Evolutionary conservation across 768 basidiomycete species (phyloP).

Genomic region (Coprinopsis sp.): DNA sequence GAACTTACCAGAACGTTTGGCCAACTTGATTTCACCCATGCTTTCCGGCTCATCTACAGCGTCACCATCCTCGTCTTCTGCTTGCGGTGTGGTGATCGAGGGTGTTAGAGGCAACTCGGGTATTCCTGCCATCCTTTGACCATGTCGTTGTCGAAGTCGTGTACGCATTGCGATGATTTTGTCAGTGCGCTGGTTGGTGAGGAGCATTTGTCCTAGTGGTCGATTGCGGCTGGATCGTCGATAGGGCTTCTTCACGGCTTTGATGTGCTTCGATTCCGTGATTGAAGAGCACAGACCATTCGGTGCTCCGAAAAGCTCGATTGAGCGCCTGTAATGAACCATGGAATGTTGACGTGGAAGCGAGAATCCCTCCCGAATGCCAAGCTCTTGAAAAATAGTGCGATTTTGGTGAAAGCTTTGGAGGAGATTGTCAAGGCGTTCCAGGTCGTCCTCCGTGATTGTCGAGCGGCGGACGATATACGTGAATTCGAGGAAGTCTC

Average conservation of each 20-base stretch:
- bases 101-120: background rate
- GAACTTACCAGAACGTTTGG: background rate
- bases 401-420: background rate
- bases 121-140: no score
- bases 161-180: slow-evolving; percentile 14
- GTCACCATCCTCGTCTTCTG: background rate
- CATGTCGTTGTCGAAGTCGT: background rate
- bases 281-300: slow-evolving; percentile 18
- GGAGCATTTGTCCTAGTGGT: slow-evolving; percentile 21
- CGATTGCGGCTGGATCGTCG: slow-evolving; percentile 10
- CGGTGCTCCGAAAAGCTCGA: slow-evolving; percentile 10
- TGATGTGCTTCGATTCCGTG: slow-evolving; percentile 19
- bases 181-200: slow-evolving; percentile 15
- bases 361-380: background rate
- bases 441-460: background rate
- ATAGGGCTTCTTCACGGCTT: slow-evolving; percentile 13
- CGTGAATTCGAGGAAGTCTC: background rate
- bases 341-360: slow-evolving; percentile 9
- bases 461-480: background rate
- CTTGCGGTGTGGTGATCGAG: background rate
- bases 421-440: background rate
- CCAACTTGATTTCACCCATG: background rate
- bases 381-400: background rate
- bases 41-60: background rate
- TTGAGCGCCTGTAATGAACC: slow-evolving; percentile 5